A percentile compares a stretch with the other conserved stretches of the same genome.
Conservation (phyloP, 257 asterid species). For the Capsicum chinense region DNA sequence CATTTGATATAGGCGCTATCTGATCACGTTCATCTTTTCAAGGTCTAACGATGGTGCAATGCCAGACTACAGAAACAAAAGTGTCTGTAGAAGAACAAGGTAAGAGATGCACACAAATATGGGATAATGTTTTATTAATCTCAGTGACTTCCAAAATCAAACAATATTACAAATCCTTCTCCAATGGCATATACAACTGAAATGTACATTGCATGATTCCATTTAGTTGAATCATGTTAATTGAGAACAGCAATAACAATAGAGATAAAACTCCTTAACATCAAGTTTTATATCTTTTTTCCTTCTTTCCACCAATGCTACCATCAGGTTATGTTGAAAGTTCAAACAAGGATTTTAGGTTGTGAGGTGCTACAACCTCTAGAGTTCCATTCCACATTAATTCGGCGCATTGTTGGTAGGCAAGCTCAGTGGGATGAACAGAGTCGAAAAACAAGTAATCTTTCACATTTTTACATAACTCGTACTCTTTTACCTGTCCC, state of each 20-base stretch:
- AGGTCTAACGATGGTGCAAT: neutral
- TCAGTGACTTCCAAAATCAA: neutral
- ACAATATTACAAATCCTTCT: neutral
- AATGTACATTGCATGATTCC: neutral
- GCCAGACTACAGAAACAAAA: neutral
- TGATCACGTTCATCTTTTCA: neutral
- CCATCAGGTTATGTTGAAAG: neutral
- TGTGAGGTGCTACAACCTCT: constrained; percentile 31
- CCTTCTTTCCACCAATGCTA: neutral
- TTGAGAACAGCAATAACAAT: neutral
- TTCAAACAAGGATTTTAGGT: constrained; percentile 43
- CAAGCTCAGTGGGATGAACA: constrained; percentile 50
- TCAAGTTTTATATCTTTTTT: neutral
- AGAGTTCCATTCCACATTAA: constrained; percentile 48
- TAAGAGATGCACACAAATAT: neutral
- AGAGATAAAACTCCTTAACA: neutral
- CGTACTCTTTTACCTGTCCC: constrained; percentile 43
- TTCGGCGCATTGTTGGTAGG: constrained; percentile 40
- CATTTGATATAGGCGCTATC: no score
- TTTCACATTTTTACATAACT: constrained; percentile 49
- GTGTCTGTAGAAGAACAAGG: neutral
- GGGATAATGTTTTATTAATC: neutral
- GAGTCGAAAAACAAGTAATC: constrained; percentile 56
- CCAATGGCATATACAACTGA: neutral
- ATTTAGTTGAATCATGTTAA: neutral